Percentiles rank a stretch among this genome's conserved stretches.
Evolutionary conservation across 2,329 filamentous ascomycete species (phyloP).

Genomic region (Seiridium unicorne): DNA sequence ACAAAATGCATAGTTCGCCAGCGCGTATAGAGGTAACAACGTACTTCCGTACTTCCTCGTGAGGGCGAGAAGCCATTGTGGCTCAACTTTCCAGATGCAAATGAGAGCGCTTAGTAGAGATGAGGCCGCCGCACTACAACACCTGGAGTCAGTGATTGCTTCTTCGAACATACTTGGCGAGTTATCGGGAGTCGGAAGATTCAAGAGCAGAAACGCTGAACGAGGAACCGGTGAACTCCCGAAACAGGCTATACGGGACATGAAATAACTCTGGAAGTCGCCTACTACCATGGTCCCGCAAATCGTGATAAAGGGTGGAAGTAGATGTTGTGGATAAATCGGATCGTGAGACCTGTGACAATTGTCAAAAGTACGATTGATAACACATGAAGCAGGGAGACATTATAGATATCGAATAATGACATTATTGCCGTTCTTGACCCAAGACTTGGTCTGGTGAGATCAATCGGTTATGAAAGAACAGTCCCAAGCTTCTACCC

Average conservation of each 20-base stretch:
- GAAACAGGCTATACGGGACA: too few species aligned
- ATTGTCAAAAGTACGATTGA: neutral
- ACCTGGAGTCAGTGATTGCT: too few species aligned
- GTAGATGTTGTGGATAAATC: slow-evolving; percentile 15
- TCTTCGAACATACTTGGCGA: too few species aligned
- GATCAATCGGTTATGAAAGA: too few species aligned
- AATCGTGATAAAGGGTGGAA: slow-evolving; percentile 18
- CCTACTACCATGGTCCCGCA: slow-evolving; percentile 17
- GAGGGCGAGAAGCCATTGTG: slow-evolving; percentile 19
- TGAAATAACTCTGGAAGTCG: too few species aligned
- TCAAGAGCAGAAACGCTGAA: too few species aligned
- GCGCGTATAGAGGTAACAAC: neutral
- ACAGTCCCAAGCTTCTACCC: too few species aligned
- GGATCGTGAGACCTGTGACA: neutral
- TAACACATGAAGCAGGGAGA: neutral
- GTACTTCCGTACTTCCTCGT: slow-evolving; percentile 17
- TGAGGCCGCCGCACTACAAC: slow-evolving; percentile 10
- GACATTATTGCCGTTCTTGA: neutral
- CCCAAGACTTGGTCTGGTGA: too few species aligned
- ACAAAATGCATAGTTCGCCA: neutral
- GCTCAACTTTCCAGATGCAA: slow-evolving; percentile 14
- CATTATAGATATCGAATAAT: neutral
- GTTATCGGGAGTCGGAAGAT: too few species aligned
- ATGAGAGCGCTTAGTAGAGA: slow-evolving; percentile 17
- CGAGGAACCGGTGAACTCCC: too few species aligned